Evolutionary conservation across 176 grass and related monocot species (phyloP).

Genomic region (Musa itinerans): DNA sequence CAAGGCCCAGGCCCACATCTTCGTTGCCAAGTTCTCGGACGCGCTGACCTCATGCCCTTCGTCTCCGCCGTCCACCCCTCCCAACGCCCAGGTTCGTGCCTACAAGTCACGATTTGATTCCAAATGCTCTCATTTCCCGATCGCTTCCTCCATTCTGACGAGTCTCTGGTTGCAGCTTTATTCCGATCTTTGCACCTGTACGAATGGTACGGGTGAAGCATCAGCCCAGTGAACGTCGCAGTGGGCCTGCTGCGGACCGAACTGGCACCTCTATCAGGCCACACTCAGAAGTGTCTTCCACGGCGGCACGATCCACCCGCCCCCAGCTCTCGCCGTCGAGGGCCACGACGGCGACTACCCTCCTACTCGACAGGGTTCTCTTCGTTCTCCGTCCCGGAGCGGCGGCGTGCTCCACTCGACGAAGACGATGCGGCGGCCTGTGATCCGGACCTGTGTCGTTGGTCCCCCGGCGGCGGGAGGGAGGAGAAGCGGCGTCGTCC

Average conservation of each 20-base stretch:
- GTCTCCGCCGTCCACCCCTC: constrained; percentile 62
- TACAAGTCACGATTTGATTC: background rate
- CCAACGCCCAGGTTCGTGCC: constrained; percentile 52
- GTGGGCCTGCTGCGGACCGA: constrained; percentile 67
- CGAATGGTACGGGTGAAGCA: constrained; percentile 83
- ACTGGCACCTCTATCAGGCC: constrained; percentile 80
- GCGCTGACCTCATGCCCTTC: constrained; percentile 84
- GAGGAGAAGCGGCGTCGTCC: constrained; percentile 20
- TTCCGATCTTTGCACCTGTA: constrained; percentile 74
- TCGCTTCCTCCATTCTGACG: background rate
- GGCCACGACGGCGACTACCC: background rate
- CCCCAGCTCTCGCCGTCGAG: constrained; percentile 35
- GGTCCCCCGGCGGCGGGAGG: background rate
- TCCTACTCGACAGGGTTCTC: background rate
- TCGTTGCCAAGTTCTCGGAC: constrained; percentile 95
- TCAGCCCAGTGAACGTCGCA: constrained; percentile 84
- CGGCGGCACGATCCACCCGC: constrained; percentile 44
- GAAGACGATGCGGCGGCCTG: constrained; percentile 22
- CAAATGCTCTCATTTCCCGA: background rate
- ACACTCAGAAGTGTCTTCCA: constrained; percentile 75
- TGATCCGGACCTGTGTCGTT: constrained; percentile 42
- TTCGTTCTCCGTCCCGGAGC: background rate
- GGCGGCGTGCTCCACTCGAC: background rate
- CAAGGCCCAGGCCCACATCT: constrained; percentile 67
- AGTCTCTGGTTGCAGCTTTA: constrained; percentile 37